Base-by-base conservation (phyloP, 148 eudicot species). In the Rhododendron ovatum region DNA sequence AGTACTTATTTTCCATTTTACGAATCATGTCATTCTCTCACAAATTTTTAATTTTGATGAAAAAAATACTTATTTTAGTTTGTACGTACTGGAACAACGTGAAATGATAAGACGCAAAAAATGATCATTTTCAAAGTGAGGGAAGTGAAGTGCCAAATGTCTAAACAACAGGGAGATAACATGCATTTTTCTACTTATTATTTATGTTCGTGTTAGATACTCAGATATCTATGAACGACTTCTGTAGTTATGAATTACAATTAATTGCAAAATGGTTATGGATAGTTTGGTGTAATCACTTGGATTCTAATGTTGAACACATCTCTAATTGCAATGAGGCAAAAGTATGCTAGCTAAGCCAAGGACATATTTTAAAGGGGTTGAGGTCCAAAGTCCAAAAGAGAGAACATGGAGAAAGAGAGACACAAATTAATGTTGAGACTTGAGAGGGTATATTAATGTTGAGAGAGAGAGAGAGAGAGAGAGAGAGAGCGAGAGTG, bases 351-450 rank as follows among this genome's bases (percentile, higher is more conserved):
- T 26, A 67, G 71, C 71, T 65, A 65, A n/a, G 74, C 35, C 3
- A 26, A 67, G 15, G 5, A 67, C 74, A 12, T 67, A 26, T 10
- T 67, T 67, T 26, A 26, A 33, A 35, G 45, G 37, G 61, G 39
- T 59, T 74, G 39, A 74, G 41, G 30, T 51, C 51, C 80, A 82
- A 85, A 57, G 10, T 51, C 78, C 69, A 88, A 84, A 90, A 89
- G 86, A 20, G n/a, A 86, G 87, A 87, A 88, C 88, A 88, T 45
- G 78, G 87, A 90, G 89, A 88, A 89, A 67, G 88, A 90, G 88
- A 90, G 86, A 26, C 87, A 41, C 39, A 88, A n/a, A 63, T 63
- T 63, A n/a, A 63, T 24, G 69, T 8, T 22, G 69, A 63, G 28
- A 63, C 45, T 41, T 6, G 45, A 41, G 43, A 5, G 45, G 45